Base-by-base conservation (phyloP, 352 stramenopile species). In the Phytopythium mirpurense region DNA sequence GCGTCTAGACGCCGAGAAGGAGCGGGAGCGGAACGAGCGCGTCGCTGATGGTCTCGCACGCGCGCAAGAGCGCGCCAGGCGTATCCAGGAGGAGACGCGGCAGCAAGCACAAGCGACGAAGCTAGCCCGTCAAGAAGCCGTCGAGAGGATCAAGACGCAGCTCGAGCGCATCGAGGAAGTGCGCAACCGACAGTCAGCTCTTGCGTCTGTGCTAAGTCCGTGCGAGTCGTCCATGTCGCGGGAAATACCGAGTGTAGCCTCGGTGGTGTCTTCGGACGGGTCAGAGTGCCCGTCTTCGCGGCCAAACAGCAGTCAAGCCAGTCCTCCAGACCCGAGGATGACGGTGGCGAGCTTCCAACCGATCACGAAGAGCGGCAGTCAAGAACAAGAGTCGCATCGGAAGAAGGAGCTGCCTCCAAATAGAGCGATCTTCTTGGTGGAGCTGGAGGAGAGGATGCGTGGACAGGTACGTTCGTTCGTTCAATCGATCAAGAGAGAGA, bases 121-220 rank as follows among this genome's bases (percentile, higher is more conserved):
- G 36, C 44, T 67, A 62, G 56, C 54, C 32, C 49, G 63, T n/a
- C 59, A 49, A 31, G 66, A 68, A 31, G 62, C 51, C 27, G 56
- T 62, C 19, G 31, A 58, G 21, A 59, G 49, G 41, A 38, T 77
- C 21, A 65, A 82, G 52, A 56, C 65, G 29, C 63, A 82, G 35
- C 68, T 79, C 56, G 48, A 60, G 19, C 68, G 57, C 24, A 82
- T 82, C 27, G 72, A 82, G 44, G 64, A 50, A 15, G 51, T 75
- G 10, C 63, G 67, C 5, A 58, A 19, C 12, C 19, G 14, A 16
- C n/a, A 23, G 14, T 41, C 46, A 9, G 7, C n/a, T 15, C 2
- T 15, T 57, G 6, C 61, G 24, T 34, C 41, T 2, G 2, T 10
- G 21, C 12, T 14, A 5, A 34, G 23, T 26, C 21, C 41, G 5